A percentile compares a stretch with the other conserved stretches of the same genome.
phyloP scores from a whole-genome alignment of 371 early-diverging fungal species.

The Apophysomyces sp. region DNA sequence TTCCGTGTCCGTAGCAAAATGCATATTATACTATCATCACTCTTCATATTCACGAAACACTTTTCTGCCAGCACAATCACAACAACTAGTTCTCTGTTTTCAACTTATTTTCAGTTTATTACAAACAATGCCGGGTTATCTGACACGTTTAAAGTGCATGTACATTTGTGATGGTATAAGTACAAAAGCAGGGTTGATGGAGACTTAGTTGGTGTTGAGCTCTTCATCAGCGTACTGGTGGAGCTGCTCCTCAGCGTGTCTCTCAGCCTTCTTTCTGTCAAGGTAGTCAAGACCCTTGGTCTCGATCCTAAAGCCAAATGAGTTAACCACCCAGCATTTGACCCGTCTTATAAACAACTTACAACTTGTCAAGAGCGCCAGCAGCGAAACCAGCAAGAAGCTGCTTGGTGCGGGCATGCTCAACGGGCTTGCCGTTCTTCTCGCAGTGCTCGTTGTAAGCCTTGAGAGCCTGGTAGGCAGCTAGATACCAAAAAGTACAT shows the following conservation, averaged over 20 bases:
- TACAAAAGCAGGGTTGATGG: neutral
- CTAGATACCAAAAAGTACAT: constrained; percentile 3
- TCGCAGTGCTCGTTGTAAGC: constrained; percentile 42
- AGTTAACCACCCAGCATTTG: neutral
- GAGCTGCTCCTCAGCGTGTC: constrained; percentile 29
- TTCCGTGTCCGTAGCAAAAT: no score
- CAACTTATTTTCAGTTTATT: neutral
- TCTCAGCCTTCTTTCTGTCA: constrained; percentile 35
- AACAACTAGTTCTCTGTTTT: neutral
- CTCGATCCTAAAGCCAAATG: constrained; percentile 14
- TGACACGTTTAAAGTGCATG: neutral
- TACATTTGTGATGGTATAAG: constrained; percentile 1
- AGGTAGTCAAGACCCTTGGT: constrained; percentile 41
- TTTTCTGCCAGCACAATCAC: no score
- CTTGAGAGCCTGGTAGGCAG: constrained; percentile 38
- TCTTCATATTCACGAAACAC: no score
- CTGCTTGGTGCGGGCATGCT: constrained; percentile 43
- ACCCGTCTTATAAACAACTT: neutral
- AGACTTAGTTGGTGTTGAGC: neutral
- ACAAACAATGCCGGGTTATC: neutral
- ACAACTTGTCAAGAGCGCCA: constrained; percentile 45
- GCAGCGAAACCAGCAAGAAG: constrained; percentile 50
- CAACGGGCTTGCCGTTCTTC: constrained; percentile 36
- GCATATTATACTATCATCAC: no score
- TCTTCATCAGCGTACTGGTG: constrained; percentile 20